Conservation (phyloP, 2,329 filamentous ascomycete genomes). For the Tolypocladium tropicale region DNA sequence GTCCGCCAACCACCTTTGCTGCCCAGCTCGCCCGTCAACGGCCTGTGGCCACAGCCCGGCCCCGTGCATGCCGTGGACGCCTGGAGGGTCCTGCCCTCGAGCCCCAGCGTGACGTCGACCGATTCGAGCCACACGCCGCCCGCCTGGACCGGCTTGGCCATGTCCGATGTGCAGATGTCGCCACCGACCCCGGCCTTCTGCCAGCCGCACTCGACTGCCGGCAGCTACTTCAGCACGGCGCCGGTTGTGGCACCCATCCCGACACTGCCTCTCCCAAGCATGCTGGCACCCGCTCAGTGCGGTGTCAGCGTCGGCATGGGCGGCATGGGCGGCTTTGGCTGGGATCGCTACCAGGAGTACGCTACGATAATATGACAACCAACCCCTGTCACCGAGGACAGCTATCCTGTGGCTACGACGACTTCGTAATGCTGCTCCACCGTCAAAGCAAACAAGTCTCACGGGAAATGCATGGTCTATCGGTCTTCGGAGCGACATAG, state of each 20-base stretch:
- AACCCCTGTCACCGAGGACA: slow-evolving; percentile 35
- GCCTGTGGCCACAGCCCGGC: slow-evolving; percentile 72
- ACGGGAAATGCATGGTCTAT: slow-evolving; percentile 6
- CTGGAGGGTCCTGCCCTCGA: slow-evolving; percentile 87
- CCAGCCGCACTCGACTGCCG: slow-evolving; percentile 58
- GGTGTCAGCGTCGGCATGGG: slow-evolving; percentile 63
- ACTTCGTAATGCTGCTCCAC: slow-evolving; percentile 29
- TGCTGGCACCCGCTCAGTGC: slow-evolving; percentile 69
- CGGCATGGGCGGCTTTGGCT: slow-evolving; percentile 54
- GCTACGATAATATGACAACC: slow-evolving; percentile 77
- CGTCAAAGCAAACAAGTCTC: too few species aligned
- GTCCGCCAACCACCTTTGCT: slow-evolving; percentile 78
- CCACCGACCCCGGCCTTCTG: slow-evolving; percentile 75
- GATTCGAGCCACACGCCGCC: slow-evolving; percentile 54
- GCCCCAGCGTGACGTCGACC: slow-evolving; percentile 63
- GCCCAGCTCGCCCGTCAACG: slow-evolving; percentile 67
- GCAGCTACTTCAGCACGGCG: slow-evolving; percentile 72
- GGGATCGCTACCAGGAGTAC: slow-evolving; percentile 80
- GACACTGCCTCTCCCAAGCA: slow-evolving; percentile 72
- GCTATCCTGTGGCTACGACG: slow-evolving; percentile 37
- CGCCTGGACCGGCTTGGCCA: slow-evolving; percentile 70
- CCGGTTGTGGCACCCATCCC: slow-evolving; percentile 65
- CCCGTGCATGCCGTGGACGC: slow-evolving; percentile 65
- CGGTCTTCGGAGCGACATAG: slow-evolving; percentile 26
- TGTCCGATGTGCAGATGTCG: slow-evolving; percentile 64